These are phyloP conservation scores for Perkinsus olseni DNA, from an alignment of 169 alveolate genomes.

Conservation along the genomic window DNA sequence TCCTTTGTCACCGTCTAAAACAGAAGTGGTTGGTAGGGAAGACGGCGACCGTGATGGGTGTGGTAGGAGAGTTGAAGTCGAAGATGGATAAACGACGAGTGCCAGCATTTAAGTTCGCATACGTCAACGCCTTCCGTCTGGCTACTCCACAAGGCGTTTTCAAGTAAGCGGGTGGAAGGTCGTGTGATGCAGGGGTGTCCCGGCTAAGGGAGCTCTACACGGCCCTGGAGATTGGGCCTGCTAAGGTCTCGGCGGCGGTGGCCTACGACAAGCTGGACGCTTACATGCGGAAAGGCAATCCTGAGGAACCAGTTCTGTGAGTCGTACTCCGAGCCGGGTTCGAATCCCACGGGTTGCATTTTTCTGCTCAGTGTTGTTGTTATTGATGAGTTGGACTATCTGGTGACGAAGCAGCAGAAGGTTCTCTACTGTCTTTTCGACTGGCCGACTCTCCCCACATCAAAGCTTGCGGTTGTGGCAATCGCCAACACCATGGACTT, in stretches of 20 bases:
- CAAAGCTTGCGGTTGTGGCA: slow-evolving; percentile 56
- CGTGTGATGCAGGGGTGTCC: not conserved
- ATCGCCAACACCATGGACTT: slow-evolving; percentile 72
- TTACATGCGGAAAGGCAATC: not conserved
- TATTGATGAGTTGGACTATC: slow-evolving; percentile 56
- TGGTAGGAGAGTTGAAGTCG: not conserved
- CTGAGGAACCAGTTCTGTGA: not conserved
- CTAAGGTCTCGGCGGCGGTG: not conserved
- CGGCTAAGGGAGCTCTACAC: not conserved
- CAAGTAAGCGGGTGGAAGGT: not conserved
- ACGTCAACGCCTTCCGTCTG: not conserved
- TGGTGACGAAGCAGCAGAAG: slow-evolving; percentile 55
- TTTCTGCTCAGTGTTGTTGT: slow-evolving; percentile 23
- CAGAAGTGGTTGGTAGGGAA: not conserved
- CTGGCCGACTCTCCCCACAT: slow-evolving; percentile 56
- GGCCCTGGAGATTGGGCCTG: not conserved
- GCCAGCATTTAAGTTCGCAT: not conserved
- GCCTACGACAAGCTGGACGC: not conserved
- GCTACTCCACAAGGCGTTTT: not conserved
- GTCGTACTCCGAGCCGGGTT: not conserved
- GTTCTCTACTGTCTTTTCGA: slow-evolving; percentile 64
- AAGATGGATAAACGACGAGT: not conserved
- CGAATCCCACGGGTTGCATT: not conserved
- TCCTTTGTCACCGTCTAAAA: not conserved
- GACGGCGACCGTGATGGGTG: not conserved